Percentiles rank a stretch among this genome's conserved stretches.
Conservation (phyloP, 2,329 filamentous ascomycete genomes). For the Colletotrichum sp. region DNA sequence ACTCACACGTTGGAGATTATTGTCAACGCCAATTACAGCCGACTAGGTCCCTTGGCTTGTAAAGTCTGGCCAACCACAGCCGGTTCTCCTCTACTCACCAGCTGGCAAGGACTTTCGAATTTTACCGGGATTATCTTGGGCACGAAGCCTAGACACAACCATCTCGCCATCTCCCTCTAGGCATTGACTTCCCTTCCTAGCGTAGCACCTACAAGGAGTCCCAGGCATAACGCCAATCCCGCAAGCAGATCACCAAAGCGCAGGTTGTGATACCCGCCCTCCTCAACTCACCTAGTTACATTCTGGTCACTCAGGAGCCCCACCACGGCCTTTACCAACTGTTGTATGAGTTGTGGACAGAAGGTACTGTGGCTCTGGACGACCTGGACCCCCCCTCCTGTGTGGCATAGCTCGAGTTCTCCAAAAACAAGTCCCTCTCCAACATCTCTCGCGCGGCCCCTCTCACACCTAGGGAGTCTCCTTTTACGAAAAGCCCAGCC, state of each 20-base stretch:
- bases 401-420: background rate
- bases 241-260: slow-evolving; percentile 2
- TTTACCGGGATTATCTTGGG: slow-evolving; percentile 13
- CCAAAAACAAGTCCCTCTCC: background rate
- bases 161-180: background rate
- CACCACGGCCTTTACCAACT: slow-evolving; percentile 11
- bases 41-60: background rate
- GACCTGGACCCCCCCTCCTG: background rate
- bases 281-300: background rate
- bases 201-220: slow-evolving; percentile 11
- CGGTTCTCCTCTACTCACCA: background rate
- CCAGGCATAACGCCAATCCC: slow-evolving; percentile 4
- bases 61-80: slow-evolving; percentile 2
- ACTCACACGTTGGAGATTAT: background rate
- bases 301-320: background rate
- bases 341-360: background rate
- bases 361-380: slow-evolving; percentile 9
- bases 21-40: background rate
- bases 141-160: slow-evolving; percentile 1
- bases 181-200: slow-evolving; percentile 5
- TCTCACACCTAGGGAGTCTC: background rate
- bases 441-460: background rate
- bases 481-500: background rate
- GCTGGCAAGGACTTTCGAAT: background rate
- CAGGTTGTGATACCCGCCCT: slow-evolving; percentile 7